Base-by-base conservation (phyloP, 2,329 filamentous ascomycete genomes). In the Diatrype stigma region DNA sequence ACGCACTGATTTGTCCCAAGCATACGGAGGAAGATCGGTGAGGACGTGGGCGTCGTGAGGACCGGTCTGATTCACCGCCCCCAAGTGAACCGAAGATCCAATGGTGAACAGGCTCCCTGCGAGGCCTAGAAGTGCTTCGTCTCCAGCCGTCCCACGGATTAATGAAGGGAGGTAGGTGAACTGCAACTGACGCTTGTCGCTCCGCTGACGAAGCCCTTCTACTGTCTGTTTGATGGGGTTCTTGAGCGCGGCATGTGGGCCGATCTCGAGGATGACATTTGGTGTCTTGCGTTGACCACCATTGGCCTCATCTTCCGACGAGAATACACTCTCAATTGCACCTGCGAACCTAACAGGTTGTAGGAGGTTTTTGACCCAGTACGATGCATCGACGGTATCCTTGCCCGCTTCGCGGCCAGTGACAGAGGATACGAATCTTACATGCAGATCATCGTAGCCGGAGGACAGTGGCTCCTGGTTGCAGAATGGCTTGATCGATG, bases 291-390 rank as follows among this genome's bases (percentile, higher is more conserved):
- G 6, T 10, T 30, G 26, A 30, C 6, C 38, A 12, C 17, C 17
- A 10, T n/a, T 42, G 12, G 21, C 17, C 7, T 22, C 38, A 14
- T n/a, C 14, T 7, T 17, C 38, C n/a, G 38, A 7, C 6, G 30
- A 44, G 10, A 51, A 47, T 4, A 60, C 34, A 7, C 47, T 54
- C 3, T 50, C 38, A 8, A 45, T 50, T 5, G 50, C 50, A 30
- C 50, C 48, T 28, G 37, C 46, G 50, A 69, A 70, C 2, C 49
- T 56, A 1, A 69, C 67, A 2, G 66, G 59, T 7, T 60, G 55
- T 12, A 59, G 53, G 34, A 69, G 59, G 50, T 70, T 66, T 6
- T 60, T 53, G 3, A 60, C 59, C 67, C 66, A 68, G 48, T 70
- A 68, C 3, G 50, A 53, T 12, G 55, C 51, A 21, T 47, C 45